These are phyloP conservation scores for Quercus robur DNA, from an alignment of 306 rosid species.

Conservation along the genomic window DNA sequence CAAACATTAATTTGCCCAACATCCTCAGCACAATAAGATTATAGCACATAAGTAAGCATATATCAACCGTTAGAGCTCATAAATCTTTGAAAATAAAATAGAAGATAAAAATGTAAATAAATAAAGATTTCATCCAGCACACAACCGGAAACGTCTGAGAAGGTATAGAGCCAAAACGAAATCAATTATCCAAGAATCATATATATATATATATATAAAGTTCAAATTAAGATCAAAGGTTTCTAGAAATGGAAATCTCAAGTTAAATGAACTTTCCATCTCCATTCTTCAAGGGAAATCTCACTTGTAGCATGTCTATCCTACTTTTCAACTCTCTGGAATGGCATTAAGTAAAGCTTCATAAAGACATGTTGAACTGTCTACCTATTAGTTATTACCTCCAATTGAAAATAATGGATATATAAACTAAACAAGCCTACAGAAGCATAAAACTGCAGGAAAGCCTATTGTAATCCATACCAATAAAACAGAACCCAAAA, in stretches of 20 bases:
- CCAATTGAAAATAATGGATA: not conserved
- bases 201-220: not conserved
- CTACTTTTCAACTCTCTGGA: not conserved
- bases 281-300: not conserved
- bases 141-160: not conserved
- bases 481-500: not conserved
- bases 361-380: not conserved
- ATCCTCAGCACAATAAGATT: constrained; percentile 11
- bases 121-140: not conserved
- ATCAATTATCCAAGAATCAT: not conserved
- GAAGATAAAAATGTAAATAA: not conserved
- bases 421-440: not conserved
- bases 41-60: constrained; percentile 4
- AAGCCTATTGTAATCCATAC: not conserved
- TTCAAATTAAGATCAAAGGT: not conserved
- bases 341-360: not conserved
- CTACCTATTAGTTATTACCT: not conserved
- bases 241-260: not conserved
- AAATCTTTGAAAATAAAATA: not conserved
- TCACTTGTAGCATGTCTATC: not conserved
- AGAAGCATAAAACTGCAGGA: not conserved
- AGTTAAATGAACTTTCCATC: not conserved
- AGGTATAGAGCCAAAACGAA: not conserved
- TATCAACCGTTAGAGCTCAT: not conserved
- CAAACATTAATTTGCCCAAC: constrained; percentile 16